Evolutionary conservation across 768 basidiomycete species (phyloP), one percentile per base, ranked within the genome.

Genomic region (Calocybe gangraenosa): DNA sequence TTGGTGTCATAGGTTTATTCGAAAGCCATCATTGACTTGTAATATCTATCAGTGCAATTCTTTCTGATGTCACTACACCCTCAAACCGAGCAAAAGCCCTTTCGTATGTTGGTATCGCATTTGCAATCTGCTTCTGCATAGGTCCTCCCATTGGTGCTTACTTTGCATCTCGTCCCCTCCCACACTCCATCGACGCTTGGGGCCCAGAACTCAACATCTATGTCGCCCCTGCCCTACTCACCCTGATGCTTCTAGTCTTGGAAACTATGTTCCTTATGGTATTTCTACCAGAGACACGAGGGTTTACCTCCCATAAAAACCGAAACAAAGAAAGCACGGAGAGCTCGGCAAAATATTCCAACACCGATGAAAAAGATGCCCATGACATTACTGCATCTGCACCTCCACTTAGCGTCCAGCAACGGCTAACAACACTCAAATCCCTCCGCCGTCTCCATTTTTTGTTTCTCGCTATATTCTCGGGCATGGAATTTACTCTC

Each of bases 111-210:
- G 95, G 96, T 11, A 90, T 98, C 37, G 95, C 96, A 0, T 99
- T 99, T 58, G 89, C 92, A 13, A 83, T 97, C 40, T 95, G 92
- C 62, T 98, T 97, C 67, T 84, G 81, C 62, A 81, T 91, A 40
- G 91, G 92, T 4, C 95, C 95, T 23, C 90, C 92, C 13, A 84
- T 99, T 46, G 95, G 95, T 40, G 95, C 95, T 2, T 95, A 93
- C 69, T 93, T 97, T 65, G 91, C 94, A 1, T 86, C 92, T n/a
- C 78, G 76, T 22, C 89, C 92, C 1, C 64, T 89, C 6, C 84
- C 89, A 2, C 58, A 74, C 11, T 74, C 81, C 10, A 61, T 83
- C 53, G 70, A 64, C 42, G 67, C 73, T 3, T 70, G 74, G 58
- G 81, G 82, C 3, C 61, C 67, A 17, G 84, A 84, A 51, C 69